phyloP scores from a whole-genome alignment of 805 yeast species.

The Priceomyces melissophilus region DNA sequence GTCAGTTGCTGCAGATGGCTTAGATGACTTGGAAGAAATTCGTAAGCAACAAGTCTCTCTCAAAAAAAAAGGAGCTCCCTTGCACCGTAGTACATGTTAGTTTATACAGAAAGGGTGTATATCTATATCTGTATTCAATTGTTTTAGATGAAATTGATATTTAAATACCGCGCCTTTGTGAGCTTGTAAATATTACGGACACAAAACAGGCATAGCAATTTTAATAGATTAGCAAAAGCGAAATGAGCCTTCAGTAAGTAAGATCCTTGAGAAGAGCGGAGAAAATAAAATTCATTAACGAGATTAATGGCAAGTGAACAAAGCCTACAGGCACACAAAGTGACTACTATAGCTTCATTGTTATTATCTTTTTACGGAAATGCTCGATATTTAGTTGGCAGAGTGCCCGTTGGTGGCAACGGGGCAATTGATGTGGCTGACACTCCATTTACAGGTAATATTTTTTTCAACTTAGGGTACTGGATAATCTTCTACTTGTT shows the following conservation, averaged over 20 bases:
- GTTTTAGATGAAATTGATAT: neutral
- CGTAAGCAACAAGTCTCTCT: slow-evolving; percentile 19
- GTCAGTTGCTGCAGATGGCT: slow-evolving; percentile 56
- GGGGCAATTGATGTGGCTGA: slow-evolving; percentile 50
- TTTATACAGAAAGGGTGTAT: neutral
- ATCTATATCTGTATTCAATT: too few species aligned
- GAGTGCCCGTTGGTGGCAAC: slow-evolving; percentile 43
- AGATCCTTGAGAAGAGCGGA: neutral
- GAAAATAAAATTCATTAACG: neutral
- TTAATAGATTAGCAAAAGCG: neutral
- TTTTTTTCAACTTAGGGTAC: slow-evolving; percentile 47
- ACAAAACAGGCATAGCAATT: neutral
- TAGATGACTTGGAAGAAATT: slow-evolving; percentile 30
- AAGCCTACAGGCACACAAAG: slow-evolving; percentile 27
- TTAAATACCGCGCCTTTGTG: neutral
- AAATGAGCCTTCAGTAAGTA: too few species aligned
- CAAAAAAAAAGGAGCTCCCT: slow-evolving; percentile 9
- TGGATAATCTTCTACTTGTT: slow-evolving; percentile 54
- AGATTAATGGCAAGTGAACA: slow-evolving; percentile 2
- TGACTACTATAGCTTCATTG: slow-evolving; percentile 51
- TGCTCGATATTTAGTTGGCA: slow-evolving; percentile 54
- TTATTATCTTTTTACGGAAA: slow-evolving; percentile 55
- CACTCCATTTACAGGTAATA: slow-evolving; percentile 70
- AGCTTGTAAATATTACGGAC: neutral
- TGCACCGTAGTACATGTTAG: slow-evolving; percentile 36